phyloP scores from a whole-genome alignment of 2,329 filamentous ascomycete genomes.

The Monascus ruber region DNA sequence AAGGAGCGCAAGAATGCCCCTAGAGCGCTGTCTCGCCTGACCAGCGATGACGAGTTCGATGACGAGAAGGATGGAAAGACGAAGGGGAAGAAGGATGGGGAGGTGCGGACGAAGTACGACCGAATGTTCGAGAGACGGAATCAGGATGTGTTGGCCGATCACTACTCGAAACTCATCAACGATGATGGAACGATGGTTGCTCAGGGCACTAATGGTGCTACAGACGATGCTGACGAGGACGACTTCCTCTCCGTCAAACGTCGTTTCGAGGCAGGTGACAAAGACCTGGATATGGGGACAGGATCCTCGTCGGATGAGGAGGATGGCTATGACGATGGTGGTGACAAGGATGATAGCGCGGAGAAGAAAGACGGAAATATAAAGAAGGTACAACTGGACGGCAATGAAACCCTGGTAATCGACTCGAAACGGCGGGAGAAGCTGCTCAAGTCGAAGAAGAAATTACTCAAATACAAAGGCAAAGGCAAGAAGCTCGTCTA shows the following conservation, averaged over 20 bases:
- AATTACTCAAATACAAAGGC: slow-evolving; percentile 81
- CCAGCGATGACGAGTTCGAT: slow-evolving; percentile 48
- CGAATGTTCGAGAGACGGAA: slow-evolving; percentile 97
- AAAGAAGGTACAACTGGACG: slow-evolving; percentile 41
- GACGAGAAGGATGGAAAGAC: slow-evolving; percentile 31
- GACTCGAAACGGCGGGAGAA: slow-evolving; percentile 95
- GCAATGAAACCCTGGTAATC: slow-evolving; percentile 61
- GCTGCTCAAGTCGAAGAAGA: slow-evolving; percentile 89
- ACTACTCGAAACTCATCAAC: slow-evolving; percentile 78
- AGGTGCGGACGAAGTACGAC: slow-evolving; percentile 88
- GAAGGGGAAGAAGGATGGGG: slow-evolving; percentile 45
- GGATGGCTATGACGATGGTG: slow-evolving; percentile 31
- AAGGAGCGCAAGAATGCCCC: slow-evolving; percentile 82
- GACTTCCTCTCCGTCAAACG: slow-evolving; percentile 87
- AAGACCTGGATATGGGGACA: slow-evolving; percentile 33
- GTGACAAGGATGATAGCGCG: slow-evolving; percentile 31
- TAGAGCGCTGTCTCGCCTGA: slow-evolving; percentile 49
- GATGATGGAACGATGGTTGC: slow-evolving; percentile 40
- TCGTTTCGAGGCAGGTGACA: slow-evolving; percentile 61
- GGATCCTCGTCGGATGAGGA: slow-evolving; percentile 31
- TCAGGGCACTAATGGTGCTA: slow-evolving; percentile 23
- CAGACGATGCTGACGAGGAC: slow-evolving; percentile 53
- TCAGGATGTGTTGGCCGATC: slow-evolving; percentile 86
- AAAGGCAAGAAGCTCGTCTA: slow-evolving; percentile 77
- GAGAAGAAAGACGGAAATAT: slow-evolving; percentile 28